phyloP scores from a whole-genome alignment of 1,139 yeast genomes.

The Sugiyamaella sp. region DNA sequence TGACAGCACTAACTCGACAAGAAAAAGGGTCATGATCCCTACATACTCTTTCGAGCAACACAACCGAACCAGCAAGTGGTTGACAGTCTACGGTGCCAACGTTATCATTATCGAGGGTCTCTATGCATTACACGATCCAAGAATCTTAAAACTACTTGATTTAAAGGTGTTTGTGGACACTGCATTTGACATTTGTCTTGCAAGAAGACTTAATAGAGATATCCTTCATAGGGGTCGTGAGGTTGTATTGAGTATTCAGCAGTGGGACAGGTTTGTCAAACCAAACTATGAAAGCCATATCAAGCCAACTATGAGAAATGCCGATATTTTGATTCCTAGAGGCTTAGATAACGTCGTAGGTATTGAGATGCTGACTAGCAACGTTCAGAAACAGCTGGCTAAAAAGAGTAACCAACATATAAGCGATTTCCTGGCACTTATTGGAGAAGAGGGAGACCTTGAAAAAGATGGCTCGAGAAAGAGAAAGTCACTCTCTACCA shows the following conservation, averaged over 20 bases:
- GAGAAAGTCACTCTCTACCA: conserved; percentile 19
- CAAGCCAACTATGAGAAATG: conserved; percentile 74
- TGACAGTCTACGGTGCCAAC: conserved; percentile 91
- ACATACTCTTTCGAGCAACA: conserved; percentile 82
- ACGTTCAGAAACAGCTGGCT: conserved; percentile 71
- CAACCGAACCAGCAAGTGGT: conserved; percentile 65
- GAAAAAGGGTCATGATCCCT: conserved; percentile 69
- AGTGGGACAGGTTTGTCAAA: conserved; percentile 89
- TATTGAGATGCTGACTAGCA: conserved; percentile 74
- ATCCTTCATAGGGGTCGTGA: conserved; percentile 86
- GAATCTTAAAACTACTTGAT: conserved; percentile 76
- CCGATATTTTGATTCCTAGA: conserved; percentile 86
- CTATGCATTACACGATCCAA: conserved; percentile 73
- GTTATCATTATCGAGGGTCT: conserved; percentile 92
- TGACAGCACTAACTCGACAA: conserved; percentile 4
- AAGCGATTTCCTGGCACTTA: conserved; percentile 54
- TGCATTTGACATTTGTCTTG: conserved; percentile 87
- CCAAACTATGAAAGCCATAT: conserved; percentile 84
- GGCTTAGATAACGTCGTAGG: conserved; percentile 85
- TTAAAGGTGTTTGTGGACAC: conserved; percentile 91
- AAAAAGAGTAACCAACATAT: conserved; percentile 69
- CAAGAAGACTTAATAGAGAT: conserved; percentile 84
- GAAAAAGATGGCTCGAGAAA: conserved; percentile 7
- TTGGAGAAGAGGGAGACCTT: conserved; percentile 44
- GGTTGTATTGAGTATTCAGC: conserved; percentile 74